phyloP scores from a whole-genome alignment of 768 basidiomycete species.

The Lentinula detonsa region DNA sequence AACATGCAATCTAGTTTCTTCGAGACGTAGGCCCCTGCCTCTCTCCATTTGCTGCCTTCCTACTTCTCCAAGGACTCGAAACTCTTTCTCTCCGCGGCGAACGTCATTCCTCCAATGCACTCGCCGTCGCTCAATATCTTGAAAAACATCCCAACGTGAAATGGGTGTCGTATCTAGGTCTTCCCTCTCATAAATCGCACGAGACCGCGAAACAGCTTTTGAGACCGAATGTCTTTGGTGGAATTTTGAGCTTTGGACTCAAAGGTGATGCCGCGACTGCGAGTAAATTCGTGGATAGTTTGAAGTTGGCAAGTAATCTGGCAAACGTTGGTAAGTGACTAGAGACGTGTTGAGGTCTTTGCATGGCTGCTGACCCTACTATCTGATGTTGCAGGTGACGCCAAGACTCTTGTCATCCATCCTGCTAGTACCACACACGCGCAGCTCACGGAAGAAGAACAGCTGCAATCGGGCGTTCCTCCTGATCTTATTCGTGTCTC shows the following conservation, averaged over 20 bases:
- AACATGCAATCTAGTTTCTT: slow-evolving; percentile 26
- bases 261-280: slow-evolving; percentile 24
- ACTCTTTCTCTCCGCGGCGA: slow-evolving; percentile 55
- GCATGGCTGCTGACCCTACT: background rate
- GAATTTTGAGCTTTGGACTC: slow-evolving; percentile 33
- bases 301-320: slow-evolving; percentile 29
- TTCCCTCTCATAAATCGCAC: slow-evolving; percentile 27
- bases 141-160: slow-evolving; percentile 26
- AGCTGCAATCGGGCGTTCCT: slow-evolving; percentile 42
- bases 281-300: slow-evolving; percentile 27
- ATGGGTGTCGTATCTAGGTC: slow-evolving; percentile 35
- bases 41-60: slow-evolving; percentile 53
- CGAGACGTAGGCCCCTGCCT: slow-evolving; percentile 45
- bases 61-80: slow-evolving; percentile 53
- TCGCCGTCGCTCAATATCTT: slow-evolving; percentile 40
- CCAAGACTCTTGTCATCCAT: slow-evolving; percentile 59
- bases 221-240: slow-evolving; percentile 24
- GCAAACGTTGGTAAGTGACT: slow-evolving; percentile 22
- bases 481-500: slow-evolving; percentile 50
- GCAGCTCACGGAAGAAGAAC: slow-evolving; percentile 45
- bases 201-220: slow-evolving; percentile 23
- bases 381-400: slow-evolving; percentile 25
- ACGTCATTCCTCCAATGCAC: slow-evolving; percentile 52
- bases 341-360: background rate
- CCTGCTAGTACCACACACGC: slow-evolving; percentile 56